phyloP scores from a whole-genome alignment of 192 early-diverging fungal species.

The Dissophora ornata region DNA sequence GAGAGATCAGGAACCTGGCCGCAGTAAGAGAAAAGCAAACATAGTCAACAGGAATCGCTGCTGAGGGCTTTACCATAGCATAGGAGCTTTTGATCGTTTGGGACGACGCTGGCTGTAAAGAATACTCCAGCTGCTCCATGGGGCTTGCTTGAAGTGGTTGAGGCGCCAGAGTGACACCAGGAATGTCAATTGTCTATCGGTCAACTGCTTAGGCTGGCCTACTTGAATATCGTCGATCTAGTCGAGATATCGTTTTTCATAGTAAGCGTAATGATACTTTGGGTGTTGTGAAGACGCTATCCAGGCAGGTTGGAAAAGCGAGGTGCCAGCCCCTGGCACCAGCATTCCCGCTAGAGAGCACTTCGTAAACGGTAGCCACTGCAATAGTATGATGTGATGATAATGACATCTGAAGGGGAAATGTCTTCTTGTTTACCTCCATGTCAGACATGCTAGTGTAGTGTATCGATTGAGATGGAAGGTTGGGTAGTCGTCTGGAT shows the following conservation, averaged over 20 bases:
- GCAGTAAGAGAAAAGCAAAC: no score
- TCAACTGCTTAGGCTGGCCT: slow-evolving; percentile 23
- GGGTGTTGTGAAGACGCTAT: no score
- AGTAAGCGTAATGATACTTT: not conserved
- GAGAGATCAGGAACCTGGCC: no score
- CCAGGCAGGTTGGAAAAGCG: not conserved
- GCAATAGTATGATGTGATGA: not conserved
- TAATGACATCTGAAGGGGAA: no score
- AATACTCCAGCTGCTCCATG: slow-evolving; percentile 48
- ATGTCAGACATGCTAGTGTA: slow-evolving; percentile 24
- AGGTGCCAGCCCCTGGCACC: not conserved
- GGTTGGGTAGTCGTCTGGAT: not conserved
- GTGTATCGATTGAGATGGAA: not conserved
- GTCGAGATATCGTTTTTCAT: not conserved
- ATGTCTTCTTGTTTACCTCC: slow-evolving; percentile 13
- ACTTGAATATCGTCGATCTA: slow-evolving; percentile 38
- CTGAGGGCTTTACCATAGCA: slow-evolving; percentile 29
- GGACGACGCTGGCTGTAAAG: slow-evolving; percentile 38
- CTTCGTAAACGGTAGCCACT: no score
- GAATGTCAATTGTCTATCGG: slow-evolving; percentile 24
- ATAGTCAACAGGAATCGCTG: not conserved
- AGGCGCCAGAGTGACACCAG: slow-evolving; percentile 42
- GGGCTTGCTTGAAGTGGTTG: slow-evolving; percentile 37
- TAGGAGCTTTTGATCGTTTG: slow-evolving; percentile 16
- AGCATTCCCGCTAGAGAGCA: not conserved